phyloP scores from a whole-genome alignment of 2,329 filamentous ascomycete species.

The Botrytis medusae region DNA sequence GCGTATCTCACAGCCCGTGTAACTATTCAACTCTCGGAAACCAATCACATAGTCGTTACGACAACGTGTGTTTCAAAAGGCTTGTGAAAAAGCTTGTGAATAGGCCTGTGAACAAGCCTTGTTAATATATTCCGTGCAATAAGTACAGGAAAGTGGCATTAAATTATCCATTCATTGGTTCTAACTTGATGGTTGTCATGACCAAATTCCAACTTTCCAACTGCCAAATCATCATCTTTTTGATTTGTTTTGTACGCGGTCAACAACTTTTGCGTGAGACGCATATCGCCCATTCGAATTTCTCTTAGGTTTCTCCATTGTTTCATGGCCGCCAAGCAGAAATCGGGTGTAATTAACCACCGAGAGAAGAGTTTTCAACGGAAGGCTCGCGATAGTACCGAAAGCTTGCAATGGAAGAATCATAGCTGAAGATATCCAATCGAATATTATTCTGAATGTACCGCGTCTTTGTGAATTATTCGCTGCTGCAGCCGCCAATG shows the following conservation, averaged over 20 bases:
- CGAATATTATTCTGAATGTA: constrained; percentile 31
- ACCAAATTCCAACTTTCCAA: constrained; percentile 12
- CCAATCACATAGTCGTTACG: background rate
- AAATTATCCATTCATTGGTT: background rate
- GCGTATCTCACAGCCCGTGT: constrained; percentile 1
- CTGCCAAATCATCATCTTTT: constrained; percentile 26
- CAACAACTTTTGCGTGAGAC: constrained; percentile 19
- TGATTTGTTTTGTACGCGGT: constrained; percentile 27
- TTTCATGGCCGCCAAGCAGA: constrained; percentile 25
- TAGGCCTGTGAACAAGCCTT: background rate
- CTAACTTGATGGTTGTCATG: constrained; percentile 1
- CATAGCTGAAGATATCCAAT: constrained; percentile 36
- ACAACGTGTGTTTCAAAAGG: background rate
- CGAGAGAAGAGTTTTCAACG: constrained; percentile 31
- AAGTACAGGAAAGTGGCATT: constrained; percentile 8
- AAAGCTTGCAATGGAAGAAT: constrained; percentile 36
- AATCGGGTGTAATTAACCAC: constrained; percentile 30
- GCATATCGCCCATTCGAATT: constrained; percentile 28
- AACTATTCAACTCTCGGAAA: background rate
- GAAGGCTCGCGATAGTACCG: constrained; percentile 30
- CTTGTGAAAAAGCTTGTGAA: background rate
- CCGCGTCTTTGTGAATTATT: constrained; percentile 37
- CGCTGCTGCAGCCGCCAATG: constrained; percentile 75
- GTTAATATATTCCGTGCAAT: background rate
- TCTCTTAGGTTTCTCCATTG: constrained; percentile 25